Conservation (phyloP, 805 yeast species). For the Cyberlindnera suaveolens region DNA sequence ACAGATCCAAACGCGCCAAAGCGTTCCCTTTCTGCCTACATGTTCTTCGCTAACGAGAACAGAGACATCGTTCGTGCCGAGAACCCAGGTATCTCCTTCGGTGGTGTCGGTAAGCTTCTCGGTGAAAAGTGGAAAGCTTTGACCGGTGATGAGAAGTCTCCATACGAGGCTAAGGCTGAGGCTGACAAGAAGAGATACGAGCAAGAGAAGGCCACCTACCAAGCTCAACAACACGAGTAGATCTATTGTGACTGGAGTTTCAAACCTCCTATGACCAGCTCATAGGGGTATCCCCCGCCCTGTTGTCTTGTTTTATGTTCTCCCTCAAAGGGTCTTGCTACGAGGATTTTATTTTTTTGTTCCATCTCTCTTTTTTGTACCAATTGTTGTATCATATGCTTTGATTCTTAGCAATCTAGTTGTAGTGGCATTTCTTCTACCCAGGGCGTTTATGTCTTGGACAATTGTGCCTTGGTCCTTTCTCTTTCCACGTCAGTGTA, state of each 20-base stretch:
- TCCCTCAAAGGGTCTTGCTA: background rate
- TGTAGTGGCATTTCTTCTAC: no score
- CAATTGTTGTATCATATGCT: no score
- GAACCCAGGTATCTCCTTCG: conserved; percentile 94
- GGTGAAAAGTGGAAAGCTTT: conserved; percentile 98
- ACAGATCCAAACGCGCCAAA: conserved; percentile 96
- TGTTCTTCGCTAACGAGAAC: conserved; percentile 97
- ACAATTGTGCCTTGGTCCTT: no score
- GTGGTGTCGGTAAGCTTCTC: conserved; percentile 88
- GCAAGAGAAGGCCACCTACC: conserved; percentile 84
- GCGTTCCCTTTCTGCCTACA: conserved; percentile 96
- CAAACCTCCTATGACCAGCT: background rate
- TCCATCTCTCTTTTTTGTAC: background rate
- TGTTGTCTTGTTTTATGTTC: background rate
- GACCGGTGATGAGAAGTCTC: conserved; percentile 72
- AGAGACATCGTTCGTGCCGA: conserved; percentile 94
- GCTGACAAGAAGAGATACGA: conserved; percentile 98
- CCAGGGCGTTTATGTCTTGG: no score
- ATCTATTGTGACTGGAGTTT: background rate
- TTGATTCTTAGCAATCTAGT: no score
- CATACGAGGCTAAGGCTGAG: conserved; percentile 90
- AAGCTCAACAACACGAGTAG: conserved; percentile 14
- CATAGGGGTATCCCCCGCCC: background rate
- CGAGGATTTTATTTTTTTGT: background rate
- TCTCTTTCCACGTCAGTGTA: no score